Base-by-base conservation (phyloP, 2,329 filamentous ascomycete genomes). In the Neoscytalidium dimidiatum region DNA sequence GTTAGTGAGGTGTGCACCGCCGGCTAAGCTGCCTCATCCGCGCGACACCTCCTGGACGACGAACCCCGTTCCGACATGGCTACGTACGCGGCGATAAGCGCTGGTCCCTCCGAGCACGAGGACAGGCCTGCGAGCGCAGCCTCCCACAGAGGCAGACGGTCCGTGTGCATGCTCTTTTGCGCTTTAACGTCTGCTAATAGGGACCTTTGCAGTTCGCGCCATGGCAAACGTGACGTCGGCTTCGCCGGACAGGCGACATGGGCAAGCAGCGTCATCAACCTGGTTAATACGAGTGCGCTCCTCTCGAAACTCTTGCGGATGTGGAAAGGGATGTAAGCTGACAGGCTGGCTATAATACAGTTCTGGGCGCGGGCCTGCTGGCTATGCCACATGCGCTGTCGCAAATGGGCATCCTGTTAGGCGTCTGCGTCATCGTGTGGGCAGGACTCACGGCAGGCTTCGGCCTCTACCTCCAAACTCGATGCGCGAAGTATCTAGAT, bases 341-440 rank as follows among this genome's bases (percentile, higher is more conserved):
- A 64, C 72, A n/a, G 63, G 6, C 33, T 19, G 2, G 23, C 21
- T 19, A n/a, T 28, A 23, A 2, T 7, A 48, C 72, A 95, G 92
- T 99, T 73, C 88, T 99, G 68, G 95, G 95, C 64, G 94, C 95
- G 38, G 95, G 95, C 62, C 94, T 96, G 1, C 87, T 99, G 46
- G 95, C 94, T 56, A 91, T 97, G 94, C 94, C 94, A n/a, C 89
- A 92, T 5, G 94, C 95, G 49, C 88, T 99, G 79, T 95, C 93
- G 14, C 93, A 97, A 73, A 97, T 98, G 88, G 95, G 95, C 72
- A 94, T 99, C 70, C 82, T 91, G 68, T 85, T 97, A 33, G 95
- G 95, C 48, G 85, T 89, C 35, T 80, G 94, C 64, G 87, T 98
- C 48, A 95, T 99, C 66, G 62, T 97, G 17, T 99, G 95, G 94